Base-by-base conservation (phyloP, 495 filamentous ascomycete genomes). In the Xylaria curta region DNA sequence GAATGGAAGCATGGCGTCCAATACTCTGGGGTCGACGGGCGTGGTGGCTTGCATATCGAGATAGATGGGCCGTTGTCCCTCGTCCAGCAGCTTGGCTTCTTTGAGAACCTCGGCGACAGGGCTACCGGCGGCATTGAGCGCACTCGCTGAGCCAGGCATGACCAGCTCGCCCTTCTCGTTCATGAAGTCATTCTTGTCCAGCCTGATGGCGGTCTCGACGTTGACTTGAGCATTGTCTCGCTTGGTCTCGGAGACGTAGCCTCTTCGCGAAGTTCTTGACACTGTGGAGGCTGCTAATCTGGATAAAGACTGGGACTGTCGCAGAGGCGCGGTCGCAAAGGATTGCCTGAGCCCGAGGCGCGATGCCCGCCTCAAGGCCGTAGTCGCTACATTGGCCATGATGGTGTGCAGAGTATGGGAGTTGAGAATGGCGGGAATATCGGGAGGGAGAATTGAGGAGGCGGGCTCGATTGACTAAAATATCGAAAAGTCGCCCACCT, bases 31-130 rank as follows among this genome's bases (percentile, higher is more conserved):
- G 75, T 99, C 96, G 9, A 93, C 88, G 12, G 96, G 96, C n/a
- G 97, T 98, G 4, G 96, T 99, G 19, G 96, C 95, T 83, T 99
- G 96, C 93, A 97, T 97, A 78, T 99, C 96, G 49, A 99, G 91
- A 76, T 98, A 99, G 75, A 99, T 98, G 19, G 96, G 96, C 44
- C 96, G 89, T 65, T 93, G 90, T 73, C 97, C 96, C 83, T 97
- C 90, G 77, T 97, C 96, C 92, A 98, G 92, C 68, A 97, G 85
- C 36, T 93, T 93, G 3, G 94, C 97, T 78, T 97, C 92, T 82
- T 96, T 97, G 58, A 99, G 87, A 59, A 98, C 92, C 69, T 90
- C 90, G 62, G 94, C 94, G 71, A 92, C 86, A 10, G 94, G 94
- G 80, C 91, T 95, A 87, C 97, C 87, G 8, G 78, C 82, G 75